Evolutionary conservation across 345 rosid genomes (phyloP), one percentile per base, ranked within the genome.

Genomic region (Gossypium ekmanianum): DNA sequence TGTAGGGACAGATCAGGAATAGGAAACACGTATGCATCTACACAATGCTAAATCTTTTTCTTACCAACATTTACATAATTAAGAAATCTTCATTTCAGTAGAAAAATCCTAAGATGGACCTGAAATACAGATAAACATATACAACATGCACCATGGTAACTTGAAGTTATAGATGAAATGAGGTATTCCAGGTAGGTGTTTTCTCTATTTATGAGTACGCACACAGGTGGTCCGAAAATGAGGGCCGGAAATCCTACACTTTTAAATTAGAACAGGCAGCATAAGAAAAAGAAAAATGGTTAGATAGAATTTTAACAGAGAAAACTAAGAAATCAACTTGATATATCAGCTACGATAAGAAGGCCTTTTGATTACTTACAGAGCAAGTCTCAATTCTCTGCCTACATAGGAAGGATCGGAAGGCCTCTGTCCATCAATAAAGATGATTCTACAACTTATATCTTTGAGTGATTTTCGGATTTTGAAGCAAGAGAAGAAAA

Each of bases 321-420:
- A 70, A 51, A 69, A 51, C 24, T 51, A 16, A n/a, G 24, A 27
- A 68, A 68, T 9, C 72, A 68, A 26, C 44, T 50, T 7, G 22
- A 68, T 26, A 48, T 16, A 16, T 24, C 5, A 7, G 22, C 72
- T 68, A 22, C 0, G 14, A 48, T 27, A 27, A 69, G 59, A 27
- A 50, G 26, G 73, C 59, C 24, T 50, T 51, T 51, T 47, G 71
- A 45, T 68, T 70, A 70, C 73, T 52, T 70, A 52, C 73, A 70
- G 6, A 70, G 47, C 47, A 70, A 52, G 73, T 69, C 73, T 26
- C 45, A 69, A 11, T 51, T 27, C 45, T 50, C 58, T 69, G 61
- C 29, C n/a, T 10, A 24, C 45, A 68, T 12, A 13, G 59, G 56
- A 69, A 51, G 9, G 45, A 51, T 17, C 20, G 17, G n/a, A 70